Conservation (phyloP, 306 rosid genomes). For the Lagenaria siceraria region DNA sequence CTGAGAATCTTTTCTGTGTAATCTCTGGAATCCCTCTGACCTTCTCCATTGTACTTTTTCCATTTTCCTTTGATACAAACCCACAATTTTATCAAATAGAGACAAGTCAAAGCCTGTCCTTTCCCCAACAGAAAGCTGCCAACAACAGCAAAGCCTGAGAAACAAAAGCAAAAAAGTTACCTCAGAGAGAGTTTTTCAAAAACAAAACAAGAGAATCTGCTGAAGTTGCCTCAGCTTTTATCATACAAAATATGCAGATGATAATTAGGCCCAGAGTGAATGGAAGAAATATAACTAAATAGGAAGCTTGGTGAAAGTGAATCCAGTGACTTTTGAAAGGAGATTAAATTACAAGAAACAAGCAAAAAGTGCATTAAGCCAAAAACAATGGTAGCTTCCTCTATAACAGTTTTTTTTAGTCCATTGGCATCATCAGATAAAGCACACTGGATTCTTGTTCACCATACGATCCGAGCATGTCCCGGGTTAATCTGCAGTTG, state of each 20-base stretch:
- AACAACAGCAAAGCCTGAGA: neutral
- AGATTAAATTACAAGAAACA: conserved; percentile 34
- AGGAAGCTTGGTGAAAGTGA: conserved; percentile 80
- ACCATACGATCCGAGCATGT: neutral
- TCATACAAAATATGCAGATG: neutral
- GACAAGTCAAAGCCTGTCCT: conserved; percentile 6
- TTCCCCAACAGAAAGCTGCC: neutral
- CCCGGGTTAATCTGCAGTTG: neutral
- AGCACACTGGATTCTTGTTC: conserved; percentile 4
- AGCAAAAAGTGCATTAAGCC: conserved; percentile 12
- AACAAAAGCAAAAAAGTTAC: neutral
- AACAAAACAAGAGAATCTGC: neutral
- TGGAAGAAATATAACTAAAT: conserved; percentile 10
- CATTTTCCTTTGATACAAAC: neutral
- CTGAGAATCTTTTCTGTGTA: neutral
- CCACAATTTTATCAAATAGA: neutral
- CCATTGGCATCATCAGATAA: neutral
- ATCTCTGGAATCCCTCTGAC: neutral
- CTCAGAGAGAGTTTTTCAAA: neutral
- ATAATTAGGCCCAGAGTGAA: neutral
- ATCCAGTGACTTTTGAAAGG: conserved; percentile 45
- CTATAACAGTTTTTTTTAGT: neutral
- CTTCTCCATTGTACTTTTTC: neutral
- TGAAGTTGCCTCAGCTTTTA: conserved; percentile 1
- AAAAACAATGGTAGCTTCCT: neutral